A percentile compares a stretch with the other conserved stretches of the same genome.
Conservation (phyloP, 2,329 filamentous ascomycete species). For the Neophaeococcomyces aloes region DNA sequence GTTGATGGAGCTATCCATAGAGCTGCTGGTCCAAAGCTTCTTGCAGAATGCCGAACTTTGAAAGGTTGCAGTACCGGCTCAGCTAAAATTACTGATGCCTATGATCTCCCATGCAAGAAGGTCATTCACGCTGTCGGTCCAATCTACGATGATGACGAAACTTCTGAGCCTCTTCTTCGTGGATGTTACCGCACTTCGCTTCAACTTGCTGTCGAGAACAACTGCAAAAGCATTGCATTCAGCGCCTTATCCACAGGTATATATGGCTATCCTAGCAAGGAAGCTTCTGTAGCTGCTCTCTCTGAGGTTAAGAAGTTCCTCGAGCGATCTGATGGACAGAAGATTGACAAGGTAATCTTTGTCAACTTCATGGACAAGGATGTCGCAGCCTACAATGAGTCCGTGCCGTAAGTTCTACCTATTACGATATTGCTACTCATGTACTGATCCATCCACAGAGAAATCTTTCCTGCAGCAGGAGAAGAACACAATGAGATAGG, state of each 20-base stretch:
- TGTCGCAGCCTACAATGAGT: constrained; percentile 56
- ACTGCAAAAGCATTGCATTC: constrained; percentile 66
- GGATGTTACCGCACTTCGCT: constrained; percentile 63
- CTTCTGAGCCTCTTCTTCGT: constrained; percentile 37
- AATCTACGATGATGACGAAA: constrained; percentile 46
- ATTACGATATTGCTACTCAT: background rate
- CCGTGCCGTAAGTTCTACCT: constrained; percentile 58
- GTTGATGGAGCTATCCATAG: constrained; percentile 81
- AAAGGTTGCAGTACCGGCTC: constrained; percentile 65
- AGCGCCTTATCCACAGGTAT: constrained; percentile 76
- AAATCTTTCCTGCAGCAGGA: constrained; percentile 40
- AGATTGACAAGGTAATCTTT: constrained; percentile 66
- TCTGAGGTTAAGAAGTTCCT: constrained; percentile 49
- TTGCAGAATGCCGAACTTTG: constrained; percentile 61
- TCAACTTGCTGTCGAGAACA: constrained; percentile 57
- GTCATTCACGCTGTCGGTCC: constrained; percentile 91
- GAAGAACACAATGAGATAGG: constrained; percentile 25
- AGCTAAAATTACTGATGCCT: constrained; percentile 73
- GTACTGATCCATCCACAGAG: constrained; percentile 24
- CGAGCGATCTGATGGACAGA: constrained; percentile 31
- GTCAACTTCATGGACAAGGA: constrained; percentile 76
- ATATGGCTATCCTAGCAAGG: constrained; percentile 70
- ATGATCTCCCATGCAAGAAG: constrained; percentile 62
- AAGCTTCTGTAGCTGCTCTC: constrained; percentile 64
- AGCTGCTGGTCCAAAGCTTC: constrained; percentile 61